phyloP scores from a whole-genome alignment of 805 yeast genomes.

The Lipomyces orientalis region DNA sequence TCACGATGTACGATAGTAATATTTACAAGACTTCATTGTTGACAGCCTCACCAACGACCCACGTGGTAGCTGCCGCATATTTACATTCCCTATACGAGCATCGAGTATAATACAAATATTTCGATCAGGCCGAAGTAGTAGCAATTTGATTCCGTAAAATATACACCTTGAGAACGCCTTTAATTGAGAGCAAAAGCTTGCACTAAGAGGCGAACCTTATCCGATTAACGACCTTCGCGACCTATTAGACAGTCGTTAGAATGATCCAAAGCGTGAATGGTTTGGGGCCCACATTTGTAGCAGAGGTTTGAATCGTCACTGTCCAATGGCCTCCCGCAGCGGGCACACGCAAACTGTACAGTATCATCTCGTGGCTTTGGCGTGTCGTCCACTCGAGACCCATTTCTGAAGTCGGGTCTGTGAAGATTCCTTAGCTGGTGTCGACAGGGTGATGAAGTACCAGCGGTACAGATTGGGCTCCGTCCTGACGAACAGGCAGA shows the following conservation, averaged over 20 bases:
- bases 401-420: background rate
- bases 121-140: no score
- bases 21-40: background rate
- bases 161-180: background rate
- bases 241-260: background rate
- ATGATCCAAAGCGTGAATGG: background rate
- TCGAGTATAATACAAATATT: background rate
- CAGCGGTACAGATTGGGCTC: background rate
- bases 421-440: background rate
- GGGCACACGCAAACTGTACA: slow-evolving; percentile 12
- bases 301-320: slow-evolving; percentile 23
- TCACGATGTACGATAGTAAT: background rate
- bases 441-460: background rate
- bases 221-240: background rate
- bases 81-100: background rate
- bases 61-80: background rate
- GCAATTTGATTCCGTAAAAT: no score
- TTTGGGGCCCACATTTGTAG: slow-evolving; percentile 15
- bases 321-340: slow-evolving; percentile 23
- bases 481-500: background rate
- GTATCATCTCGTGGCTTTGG: background rate
- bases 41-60: background rate
- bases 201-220: background rate
- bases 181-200: background rate
- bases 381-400: background rate